Conservation (phyloP, 192 early-diverging fungal genomes). For the Coemansia sp. region DNA sequence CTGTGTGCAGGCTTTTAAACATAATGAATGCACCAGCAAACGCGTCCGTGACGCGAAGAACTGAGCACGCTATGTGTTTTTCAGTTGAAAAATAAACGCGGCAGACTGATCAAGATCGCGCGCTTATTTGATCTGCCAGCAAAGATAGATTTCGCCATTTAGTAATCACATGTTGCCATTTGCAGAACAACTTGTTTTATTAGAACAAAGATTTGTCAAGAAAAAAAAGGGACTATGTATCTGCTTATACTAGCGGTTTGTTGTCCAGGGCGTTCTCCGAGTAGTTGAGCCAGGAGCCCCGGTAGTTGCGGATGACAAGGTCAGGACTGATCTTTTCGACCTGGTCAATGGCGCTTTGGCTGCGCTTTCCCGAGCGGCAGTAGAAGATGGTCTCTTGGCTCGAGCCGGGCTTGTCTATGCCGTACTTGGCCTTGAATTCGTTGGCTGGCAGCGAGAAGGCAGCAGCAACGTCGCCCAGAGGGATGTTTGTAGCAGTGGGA, state of each 20-base stretch:
- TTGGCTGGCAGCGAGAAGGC: constrained; percentile 46
- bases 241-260: constrained; percentile 28
- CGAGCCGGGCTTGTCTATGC: constrained; percentile 61
- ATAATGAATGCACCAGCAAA: no score
- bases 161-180: background rate
- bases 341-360: constrained; percentile 61
- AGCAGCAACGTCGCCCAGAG: constrained; percentile 60
- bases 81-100: background rate
- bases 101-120: background rate
- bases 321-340: constrained; percentile 54
- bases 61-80: no score
- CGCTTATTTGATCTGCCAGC: background rate
- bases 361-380: constrained; percentile 68
- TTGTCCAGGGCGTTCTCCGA: constrained; percentile 36
- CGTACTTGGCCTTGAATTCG: constrained; percentile 55
- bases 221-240: no score
- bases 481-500: constrained; percentile 68
- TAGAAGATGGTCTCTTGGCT: constrained; percentile 64
- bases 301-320: constrained; percentile 49
- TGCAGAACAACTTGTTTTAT: no score
- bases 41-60: no score
- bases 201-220: no score
- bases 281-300: constrained; percentile 55
- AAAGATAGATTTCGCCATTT: background rate
- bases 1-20: no score